phyloP scores from a whole-genome alignment of 352 stramenopile species.

The Sclerospora graminicola region DNA sequence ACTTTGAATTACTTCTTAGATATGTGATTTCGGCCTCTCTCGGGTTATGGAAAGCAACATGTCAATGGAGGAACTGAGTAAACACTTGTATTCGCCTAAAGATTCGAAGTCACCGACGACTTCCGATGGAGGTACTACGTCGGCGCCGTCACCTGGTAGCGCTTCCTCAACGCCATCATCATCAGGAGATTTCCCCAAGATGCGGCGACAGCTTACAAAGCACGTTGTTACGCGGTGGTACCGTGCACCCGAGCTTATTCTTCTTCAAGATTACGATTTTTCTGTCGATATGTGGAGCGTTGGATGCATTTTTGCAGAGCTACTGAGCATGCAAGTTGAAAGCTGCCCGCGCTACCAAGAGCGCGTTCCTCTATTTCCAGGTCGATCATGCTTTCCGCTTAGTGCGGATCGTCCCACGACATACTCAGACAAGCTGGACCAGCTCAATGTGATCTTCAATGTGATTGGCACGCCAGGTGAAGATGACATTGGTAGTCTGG shows the following conservation, averaged over 20 bases:
- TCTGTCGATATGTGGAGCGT: conserved; percentile 99
- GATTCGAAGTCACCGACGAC: conserved; percentile 69
- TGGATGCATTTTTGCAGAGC: conserved; percentile 90
- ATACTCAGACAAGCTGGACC: conserved; percentile 84
- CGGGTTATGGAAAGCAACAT: conserved; percentile 70
- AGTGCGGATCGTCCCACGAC: conserved; percentile 74
- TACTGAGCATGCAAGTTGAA: conserved; percentile 83
- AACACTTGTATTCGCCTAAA: conserved; percentile 73
- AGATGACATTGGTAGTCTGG: conserved; percentile 77
- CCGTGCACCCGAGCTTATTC: conserved; percentile 92
- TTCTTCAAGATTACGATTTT: conserved; percentile 91
- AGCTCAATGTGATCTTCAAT: conserved; percentile 94
- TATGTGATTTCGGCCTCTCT: conserved; percentile 78
- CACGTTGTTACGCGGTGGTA: conserved; percentile 99
- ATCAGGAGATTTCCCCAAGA: conserved; percentile 46
- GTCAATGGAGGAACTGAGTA: conserved; percentile 65
- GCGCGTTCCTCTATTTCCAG: conserved; percentile 74
- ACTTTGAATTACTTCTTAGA: conserved; percentile 20
- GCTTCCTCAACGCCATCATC: conserved; percentile 66
- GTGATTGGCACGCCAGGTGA: conserved; percentile 90
- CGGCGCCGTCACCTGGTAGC: conserved; percentile 45
- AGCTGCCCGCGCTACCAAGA: conserved; percentile 81
- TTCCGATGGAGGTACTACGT: conserved; percentile 49
- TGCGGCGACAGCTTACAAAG: conserved; percentile 91
- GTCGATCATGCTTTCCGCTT: conserved; percentile 77